Percentiles rank a stretch among this genome's conserved stretches.
These are phyloP conservation scores for Pichia sp. DNA, from an alignment of 1,139 yeast species.

Conservation along the genomic window DNA sequence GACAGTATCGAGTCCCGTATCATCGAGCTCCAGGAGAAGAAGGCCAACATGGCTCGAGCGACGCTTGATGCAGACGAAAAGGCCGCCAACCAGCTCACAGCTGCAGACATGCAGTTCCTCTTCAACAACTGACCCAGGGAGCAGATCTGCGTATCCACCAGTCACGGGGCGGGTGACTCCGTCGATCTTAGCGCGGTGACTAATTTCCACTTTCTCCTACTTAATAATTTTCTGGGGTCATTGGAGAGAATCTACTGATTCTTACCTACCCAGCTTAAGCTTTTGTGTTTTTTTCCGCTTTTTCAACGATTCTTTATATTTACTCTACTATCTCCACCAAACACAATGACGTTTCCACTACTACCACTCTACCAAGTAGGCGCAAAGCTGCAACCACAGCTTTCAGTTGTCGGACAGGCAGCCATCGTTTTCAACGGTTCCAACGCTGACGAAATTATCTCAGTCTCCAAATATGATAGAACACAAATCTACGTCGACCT, in stretches of 20 bases:
- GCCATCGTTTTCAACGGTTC: constrained; percentile 18
- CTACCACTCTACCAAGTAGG: constrained; percentile 21
- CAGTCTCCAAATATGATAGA: constrained; percentile 18
- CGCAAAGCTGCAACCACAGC: constrained; percentile 6
- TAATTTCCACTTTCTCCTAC: not conserved
- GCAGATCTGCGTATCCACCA: constrained; percentile 2
- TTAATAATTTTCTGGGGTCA: too few relatives aligned
- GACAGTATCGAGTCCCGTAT: constrained; percentile 96
- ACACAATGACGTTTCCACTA: constrained; percentile 27
- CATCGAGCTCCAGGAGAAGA: constrained; percentile 90
- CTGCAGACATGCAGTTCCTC: constrained; percentile 89
- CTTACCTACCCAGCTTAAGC: too few relatives aligned
- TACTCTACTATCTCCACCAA: not conserved
- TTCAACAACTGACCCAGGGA: constrained; percentile 37
- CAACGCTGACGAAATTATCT: constrained; percentile 14
- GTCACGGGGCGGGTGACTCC: not conserved
- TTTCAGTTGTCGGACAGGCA: constrained; percentile 26
- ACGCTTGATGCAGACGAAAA: constrained; percentile 88
- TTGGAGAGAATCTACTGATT: too few relatives aligned
- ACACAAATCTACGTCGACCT: constrained; percentile 20
- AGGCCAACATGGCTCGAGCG: constrained; percentile 96
- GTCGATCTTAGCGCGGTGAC: not conserved
- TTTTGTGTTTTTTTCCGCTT: not conserved
- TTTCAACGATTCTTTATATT: not conserved
- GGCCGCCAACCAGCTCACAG: constrained; percentile 80